Conservation (phyloP, 306 rosid species). For the Hippophae tibetana region DNA sequence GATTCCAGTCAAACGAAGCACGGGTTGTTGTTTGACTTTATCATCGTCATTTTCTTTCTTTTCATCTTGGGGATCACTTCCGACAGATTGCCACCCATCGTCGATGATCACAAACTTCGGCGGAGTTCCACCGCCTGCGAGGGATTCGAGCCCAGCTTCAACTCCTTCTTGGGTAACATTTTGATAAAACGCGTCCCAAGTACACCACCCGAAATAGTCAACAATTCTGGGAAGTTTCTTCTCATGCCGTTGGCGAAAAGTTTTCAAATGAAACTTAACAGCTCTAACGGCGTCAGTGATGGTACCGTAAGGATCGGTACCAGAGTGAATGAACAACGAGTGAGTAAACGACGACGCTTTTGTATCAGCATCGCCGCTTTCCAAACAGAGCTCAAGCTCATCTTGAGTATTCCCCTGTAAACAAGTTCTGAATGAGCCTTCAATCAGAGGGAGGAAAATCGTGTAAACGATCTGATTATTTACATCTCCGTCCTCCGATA, state of each 20-base stretch:
- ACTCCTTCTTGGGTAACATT: conserved; percentile 84
- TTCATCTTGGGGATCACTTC: conserved; percentile 22
- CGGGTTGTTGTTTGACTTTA: not conserved
- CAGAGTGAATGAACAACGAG: conserved; percentile 46
- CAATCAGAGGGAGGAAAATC: conserved; percentile 64
- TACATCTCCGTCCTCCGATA: conserved; percentile 31
- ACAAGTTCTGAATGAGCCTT: conserved; percentile 68
- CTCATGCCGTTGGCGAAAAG: conserved; percentile 73
- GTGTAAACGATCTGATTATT: conserved; percentile 49
- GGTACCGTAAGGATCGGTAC: conserved; percentile 60
- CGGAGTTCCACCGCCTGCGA: conserved; percentile 57
- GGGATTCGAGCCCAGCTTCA: conserved; percentile 49
- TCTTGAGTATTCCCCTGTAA: conserved; percentile 56
- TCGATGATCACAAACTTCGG: conserved; percentile 81
- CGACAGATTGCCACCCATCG: conserved; percentile 88
- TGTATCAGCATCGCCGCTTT: conserved; percentile 65
- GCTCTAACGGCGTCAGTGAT: conserved; percentile 48
- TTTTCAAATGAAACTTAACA: conserved; percentile 44
- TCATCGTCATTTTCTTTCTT: not conserved
- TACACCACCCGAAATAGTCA: conserved; percentile 84
- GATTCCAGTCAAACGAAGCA: conserved; percentile 50
- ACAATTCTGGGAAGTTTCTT: conserved; percentile 68
- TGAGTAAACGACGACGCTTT: conserved; percentile 57
- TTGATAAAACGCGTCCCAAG: conserved; percentile 90
- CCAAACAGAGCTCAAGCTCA: conserved; percentile 64